A percentile compares a stretch with the other conserved stretches of the same genome.
Evolutionary conservation across 1,139 yeast genomes (phyloP).

Genomic region (Lodderomyces orthopsilosis): DNA sequence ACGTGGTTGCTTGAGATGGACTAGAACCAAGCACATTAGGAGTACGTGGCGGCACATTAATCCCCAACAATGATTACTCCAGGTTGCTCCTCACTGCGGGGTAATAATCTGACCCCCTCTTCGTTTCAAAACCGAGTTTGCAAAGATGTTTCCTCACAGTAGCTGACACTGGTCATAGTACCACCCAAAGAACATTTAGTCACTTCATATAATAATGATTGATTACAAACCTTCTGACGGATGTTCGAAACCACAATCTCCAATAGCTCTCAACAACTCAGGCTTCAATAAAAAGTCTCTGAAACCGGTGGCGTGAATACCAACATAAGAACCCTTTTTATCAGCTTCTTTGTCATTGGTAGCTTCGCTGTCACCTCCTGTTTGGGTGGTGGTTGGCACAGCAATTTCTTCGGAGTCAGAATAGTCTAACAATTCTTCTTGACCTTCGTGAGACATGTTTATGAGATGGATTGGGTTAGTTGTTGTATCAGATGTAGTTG

Average conservation of each 20-base stretch:
- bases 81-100: no score
- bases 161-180: background rate
- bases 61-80: no score
- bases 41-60: no score
- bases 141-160: background rate
- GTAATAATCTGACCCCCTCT: no score
- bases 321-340: conserved; percentile 96
- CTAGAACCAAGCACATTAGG: no score
- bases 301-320: conserved; percentile 97
- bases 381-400: conserved; percentile 62
- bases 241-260: conserved; percentile 99
- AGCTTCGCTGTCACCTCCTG: conserved; percentile 38
- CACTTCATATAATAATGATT: conserved; percentile 2
- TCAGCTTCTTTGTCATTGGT: conserved; percentile 55
- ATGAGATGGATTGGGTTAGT: conserved; percentile 1
- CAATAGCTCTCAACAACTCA: conserved; percentile 94
- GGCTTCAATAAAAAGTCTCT: conserved; percentile 96
- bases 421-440: conserved; percentile 98
- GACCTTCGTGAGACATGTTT: conserved; percentile 84
- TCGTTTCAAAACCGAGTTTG: no score
- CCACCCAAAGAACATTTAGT: conserved; percentile 2
- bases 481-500: background rate
- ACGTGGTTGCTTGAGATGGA: conserved; percentile 4
- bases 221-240: conserved; percentile 92
- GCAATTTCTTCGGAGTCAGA: conserved; percentile 96